phyloP scores from a whole-genome alignment of 495 filamentous ascomycete genomes.

The Hypomontagnella monticulosa region DNA sequence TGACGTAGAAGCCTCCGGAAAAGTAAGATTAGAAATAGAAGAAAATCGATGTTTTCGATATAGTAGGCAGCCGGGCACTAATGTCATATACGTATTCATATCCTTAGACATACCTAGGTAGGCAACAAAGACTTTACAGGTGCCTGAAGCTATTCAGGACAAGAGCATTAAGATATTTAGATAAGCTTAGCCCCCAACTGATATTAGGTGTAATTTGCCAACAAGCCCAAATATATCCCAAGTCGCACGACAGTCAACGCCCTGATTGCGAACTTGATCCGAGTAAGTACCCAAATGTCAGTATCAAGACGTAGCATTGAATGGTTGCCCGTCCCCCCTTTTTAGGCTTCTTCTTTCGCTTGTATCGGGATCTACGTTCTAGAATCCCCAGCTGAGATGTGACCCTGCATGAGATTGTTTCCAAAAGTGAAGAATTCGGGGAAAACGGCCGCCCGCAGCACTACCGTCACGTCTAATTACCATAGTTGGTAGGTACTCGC shows the following conservation, averaged over 20 bases:
- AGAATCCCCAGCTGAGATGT: conserved; percentile 29
- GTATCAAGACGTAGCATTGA: conserved; percentile 27
- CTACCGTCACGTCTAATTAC: conserved; percentile 7
- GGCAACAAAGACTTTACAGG: background rate
- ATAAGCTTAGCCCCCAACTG: too few relatives aligned
- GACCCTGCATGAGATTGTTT: conserved; percentile 40
- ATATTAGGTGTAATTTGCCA: too few relatives aligned
- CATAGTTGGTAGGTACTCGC: conserved; percentile 25
- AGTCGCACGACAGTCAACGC: conserved; percentile 23
- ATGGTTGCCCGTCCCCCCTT: conserved; percentile 2
- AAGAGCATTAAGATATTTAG: too few relatives aligned
- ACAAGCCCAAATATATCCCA: background rate
- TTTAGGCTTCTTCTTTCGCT: conserved; percentile 7
- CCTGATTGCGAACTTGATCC: conserved; percentile 29
- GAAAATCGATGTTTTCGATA: conserved; percentile 4
- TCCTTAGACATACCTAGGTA: conserved; percentile 1
- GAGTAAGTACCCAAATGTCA: background rate
- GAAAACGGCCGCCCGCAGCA: conserved; percentile 18
- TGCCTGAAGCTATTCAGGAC: too few relatives aligned
- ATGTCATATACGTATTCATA: background rate
- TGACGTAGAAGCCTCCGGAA: background rate
- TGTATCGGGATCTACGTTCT: conserved; percentile 29
- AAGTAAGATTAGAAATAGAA: conserved; percentile 3
- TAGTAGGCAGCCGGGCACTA: conserved; percentile 6
- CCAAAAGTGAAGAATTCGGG: conserved; percentile 24